These are phyloP conservation scores for Fusarium lyarnte DNA, from an alignment of 2,329 filamentous ascomycete genomes.

Conservation along the genomic window DNA sequence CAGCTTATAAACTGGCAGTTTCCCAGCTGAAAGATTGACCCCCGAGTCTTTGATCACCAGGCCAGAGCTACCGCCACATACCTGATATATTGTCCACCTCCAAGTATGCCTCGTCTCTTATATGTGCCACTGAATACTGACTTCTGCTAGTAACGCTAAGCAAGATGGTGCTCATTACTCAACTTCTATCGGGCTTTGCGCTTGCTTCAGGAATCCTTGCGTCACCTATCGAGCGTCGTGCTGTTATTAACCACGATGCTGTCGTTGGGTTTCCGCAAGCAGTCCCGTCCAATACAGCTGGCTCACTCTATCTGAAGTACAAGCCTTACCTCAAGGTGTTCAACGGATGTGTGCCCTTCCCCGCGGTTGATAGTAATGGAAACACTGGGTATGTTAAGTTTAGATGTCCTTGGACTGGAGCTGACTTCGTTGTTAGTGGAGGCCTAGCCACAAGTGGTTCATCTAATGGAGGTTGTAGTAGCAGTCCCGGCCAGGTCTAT, in stretches of 20 bases:
- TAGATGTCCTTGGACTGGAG: background rate
- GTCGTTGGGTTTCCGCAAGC: constrained; percentile 47
- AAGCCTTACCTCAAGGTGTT: constrained; percentile 55
- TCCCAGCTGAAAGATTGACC: background rate
- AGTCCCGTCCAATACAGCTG: constrained; percentile 43
- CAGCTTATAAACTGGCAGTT: constrained; percentile 17
- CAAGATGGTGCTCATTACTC: constrained; percentile 35
- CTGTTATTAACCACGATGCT: constrained; percentile 45
- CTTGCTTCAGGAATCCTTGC: constrained; percentile 34
- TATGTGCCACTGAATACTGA: background rate
- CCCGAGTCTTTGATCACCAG: background rate
- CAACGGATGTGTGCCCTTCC: constrained; percentile 71
- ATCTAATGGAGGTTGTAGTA: constrained; percentile 47
- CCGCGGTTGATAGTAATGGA: constrained; percentile 66
- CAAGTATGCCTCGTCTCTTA: background rate
- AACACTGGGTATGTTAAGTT: constrained; percentile 53
- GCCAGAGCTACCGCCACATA: background rate
- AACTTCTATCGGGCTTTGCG: constrained; percentile 33
- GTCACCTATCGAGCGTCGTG: constrained; percentile 41
- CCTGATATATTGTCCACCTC: background rate
- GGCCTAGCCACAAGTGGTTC: constrained; percentile 48
- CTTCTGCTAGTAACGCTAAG: background rate
- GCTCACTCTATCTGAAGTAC: constrained; percentile 47
- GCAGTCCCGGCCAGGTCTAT: constrained; percentile 52
- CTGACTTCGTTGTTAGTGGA: constrained; percentile 38